phyloP scores from a whole-genome alignment of 2,329 filamentous ascomycete species.

The Fusarium torreyae region DNA sequence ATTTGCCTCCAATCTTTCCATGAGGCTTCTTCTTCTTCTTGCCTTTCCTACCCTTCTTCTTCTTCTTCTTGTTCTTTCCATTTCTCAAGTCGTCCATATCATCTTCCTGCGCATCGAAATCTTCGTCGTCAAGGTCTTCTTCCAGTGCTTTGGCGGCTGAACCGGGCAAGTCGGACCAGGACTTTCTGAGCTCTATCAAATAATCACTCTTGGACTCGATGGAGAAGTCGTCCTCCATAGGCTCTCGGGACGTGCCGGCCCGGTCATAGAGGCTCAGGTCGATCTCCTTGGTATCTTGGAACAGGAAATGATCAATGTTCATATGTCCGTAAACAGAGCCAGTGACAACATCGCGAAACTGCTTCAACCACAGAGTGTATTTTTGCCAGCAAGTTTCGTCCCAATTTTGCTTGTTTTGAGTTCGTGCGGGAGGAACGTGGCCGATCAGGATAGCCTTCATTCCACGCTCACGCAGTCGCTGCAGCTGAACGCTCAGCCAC shows the following conservation, averaged over 20 bases:
- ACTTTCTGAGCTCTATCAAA: constrained; percentile 79
- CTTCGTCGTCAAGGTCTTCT: constrained; percentile 32
- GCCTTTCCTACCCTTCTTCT: constrained; percentile 53
- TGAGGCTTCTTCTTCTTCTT: constrained; percentile 68
- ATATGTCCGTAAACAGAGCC: constrained; percentile 91
- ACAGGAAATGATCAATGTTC: constrained; percentile 98
- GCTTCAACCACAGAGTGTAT: constrained; percentile 90
- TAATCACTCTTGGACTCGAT: constrained; percentile 78
- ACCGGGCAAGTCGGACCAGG: constrained; percentile 83
- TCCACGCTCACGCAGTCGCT: constrained; percentile 83
- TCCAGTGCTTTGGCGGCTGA: constrained; percentile 53
- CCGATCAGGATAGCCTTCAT: constrained; percentile 97
- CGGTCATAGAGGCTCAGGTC: constrained; percentile 65
- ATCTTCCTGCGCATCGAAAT: constrained; percentile 44
- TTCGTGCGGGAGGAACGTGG: constrained; percentile 92
- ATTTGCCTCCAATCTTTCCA: constrained; percentile 80
- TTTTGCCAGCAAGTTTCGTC: constrained; percentile 99
- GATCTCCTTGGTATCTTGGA: constrained; percentile 87
- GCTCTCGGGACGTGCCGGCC: constrained; percentile 32
- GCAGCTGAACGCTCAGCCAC: constrained; percentile 91
- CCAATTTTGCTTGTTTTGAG: constrained; percentile 88
- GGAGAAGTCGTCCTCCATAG: constrained; percentile 69
- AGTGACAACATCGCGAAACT: constrained; percentile 91
- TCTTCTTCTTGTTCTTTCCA: constrained; percentile 45
- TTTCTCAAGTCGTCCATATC: constrained; percentile 37